These are phyloP conservation scores for Blastobotrys robertii DNA, from an alignment of 805 yeast genomes.

Conservation along the genomic window DNA sequence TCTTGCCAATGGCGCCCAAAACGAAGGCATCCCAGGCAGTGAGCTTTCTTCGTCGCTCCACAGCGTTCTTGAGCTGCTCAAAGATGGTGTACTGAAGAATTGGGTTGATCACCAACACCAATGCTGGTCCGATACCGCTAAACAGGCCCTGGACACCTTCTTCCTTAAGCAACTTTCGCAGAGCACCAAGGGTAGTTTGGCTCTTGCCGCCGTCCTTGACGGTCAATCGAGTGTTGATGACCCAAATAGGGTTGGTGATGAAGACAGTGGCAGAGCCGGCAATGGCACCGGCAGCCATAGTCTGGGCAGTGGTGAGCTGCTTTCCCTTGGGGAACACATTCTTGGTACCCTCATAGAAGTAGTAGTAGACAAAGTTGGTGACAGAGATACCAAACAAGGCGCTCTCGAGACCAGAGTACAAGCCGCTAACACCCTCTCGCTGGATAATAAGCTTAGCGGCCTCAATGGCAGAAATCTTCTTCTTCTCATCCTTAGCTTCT, in stretches of 20 bases:
- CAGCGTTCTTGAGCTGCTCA: conserved; percentile 68
- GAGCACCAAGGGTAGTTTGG: conserved; percentile 43
- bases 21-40: conserved; percentile 71
- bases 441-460: conserved; percentile 40
- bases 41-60: conserved; percentile 45
- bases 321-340: conserved; percentile 18
- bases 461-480: conserved; percentile 23
- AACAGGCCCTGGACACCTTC: conserved; percentile 70
- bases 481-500: conserved; percentile 10
- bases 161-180: conserved; percentile 50
- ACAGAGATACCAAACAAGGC: conserved; percentile 79
- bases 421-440: conserved; percentile 55
- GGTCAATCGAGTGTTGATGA: conserved; percentile 83
- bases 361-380: conserved; percentile 83
- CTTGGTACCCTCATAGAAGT: conserved; percentile 69
- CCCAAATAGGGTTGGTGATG: conserved; percentile 88
- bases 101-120: conserved; percentile 78
- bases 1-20: conserved; percentile 82
- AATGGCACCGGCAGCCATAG: conserved; percentile 68
- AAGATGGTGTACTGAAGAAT: conserved; percentile 85
- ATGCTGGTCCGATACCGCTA: conserved; percentile 81
- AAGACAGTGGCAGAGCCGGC: conserved; percentile 83
- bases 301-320: conserved; percentile 44
- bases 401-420: conserved; percentile 79
- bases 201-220: conserved; percentile 34